Evolutionary conservation across 148 eudicot species (phyloP).

Genomic region (Pouteria glomerata): DNA sequence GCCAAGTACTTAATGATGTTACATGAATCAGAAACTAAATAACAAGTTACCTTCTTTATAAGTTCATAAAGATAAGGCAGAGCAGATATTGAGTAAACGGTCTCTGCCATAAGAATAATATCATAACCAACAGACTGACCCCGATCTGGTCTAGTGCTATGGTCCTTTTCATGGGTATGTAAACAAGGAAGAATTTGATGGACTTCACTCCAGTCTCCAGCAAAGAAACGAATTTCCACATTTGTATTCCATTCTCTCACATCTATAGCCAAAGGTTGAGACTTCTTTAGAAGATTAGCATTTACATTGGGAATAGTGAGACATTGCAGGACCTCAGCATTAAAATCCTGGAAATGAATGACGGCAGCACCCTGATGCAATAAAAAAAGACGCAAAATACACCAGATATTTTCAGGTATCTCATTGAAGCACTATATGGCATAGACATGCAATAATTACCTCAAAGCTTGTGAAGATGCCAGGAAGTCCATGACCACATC

Average conservation of each 20-base stretch:
- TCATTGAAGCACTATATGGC: constrained; percentile 1
- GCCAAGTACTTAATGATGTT: neutral
- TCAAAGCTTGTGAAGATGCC: constrained; percentile 78
- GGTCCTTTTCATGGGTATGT: constrained; percentile 18
- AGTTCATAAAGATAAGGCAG: constrained; percentile 65
- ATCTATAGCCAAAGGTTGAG: constrained; percentile 14
- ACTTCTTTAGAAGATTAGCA: constrained; percentile 41
- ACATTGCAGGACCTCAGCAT: constrained; percentile 73
- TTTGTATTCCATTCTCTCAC: constrained; percentile 11
- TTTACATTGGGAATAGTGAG: constrained; percentile 84
- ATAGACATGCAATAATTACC: constrained; percentile 32
- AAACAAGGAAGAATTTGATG: constrained; percentile 52
- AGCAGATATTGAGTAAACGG: constrained; percentile 76
- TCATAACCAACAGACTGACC: constrained; percentile 49
- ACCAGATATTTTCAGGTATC: neutral
- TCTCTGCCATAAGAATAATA: constrained; percentile 96
- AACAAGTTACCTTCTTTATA: constrained; percentile 53
- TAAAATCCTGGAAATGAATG: constrained; percentile 93
- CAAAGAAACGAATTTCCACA: constrained; percentile 60
- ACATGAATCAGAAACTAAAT: neutral
- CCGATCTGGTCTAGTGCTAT: constrained; percentile 6
- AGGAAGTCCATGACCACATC: constrained; percentile 99
- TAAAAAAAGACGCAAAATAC: constrained; percentile 9
- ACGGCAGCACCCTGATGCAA: constrained; percentile 64
- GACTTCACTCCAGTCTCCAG: constrained; percentile 92